Percentiles rank a stretch among this genome's conserved stretches.
These are phyloP conservation scores for Mycena vulgaris DNA, from an alignment of 768 basidiomycete genomes.

Conservation along the genomic window DNA sequence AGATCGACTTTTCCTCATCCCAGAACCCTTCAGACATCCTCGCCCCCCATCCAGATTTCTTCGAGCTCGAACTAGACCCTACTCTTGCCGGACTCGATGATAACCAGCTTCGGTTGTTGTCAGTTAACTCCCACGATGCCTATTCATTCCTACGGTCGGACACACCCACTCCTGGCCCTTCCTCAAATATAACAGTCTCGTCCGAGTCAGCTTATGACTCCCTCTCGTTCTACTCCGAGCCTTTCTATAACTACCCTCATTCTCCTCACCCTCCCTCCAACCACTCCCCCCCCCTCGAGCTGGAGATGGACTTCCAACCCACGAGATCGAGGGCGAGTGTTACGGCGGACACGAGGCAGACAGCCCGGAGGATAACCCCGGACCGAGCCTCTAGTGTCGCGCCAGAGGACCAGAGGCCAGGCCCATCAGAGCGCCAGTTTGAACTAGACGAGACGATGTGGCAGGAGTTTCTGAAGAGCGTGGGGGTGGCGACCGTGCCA, in stretches of 20 bases:
- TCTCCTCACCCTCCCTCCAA: constrained; percentile 65
- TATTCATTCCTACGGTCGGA: constrained; percentile 76
- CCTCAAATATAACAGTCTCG: constrained; percentile 84
- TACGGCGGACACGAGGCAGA: too few relatives aligned
- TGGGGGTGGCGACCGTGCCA: too few relatives aligned
- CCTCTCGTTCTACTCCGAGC: constrained; percentile 77
- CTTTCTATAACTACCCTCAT: constrained; percentile 76
- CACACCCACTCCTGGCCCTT: constrained; percentile 77
- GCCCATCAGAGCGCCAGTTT: too few relatives aligned
- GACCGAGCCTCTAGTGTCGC: too few relatives aligned
- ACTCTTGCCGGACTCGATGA: constrained; percentile 79
- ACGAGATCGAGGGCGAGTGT: too few relatives aligned
- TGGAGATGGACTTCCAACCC: constrained; percentile 81
- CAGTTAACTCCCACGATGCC: constrained; percentile 75
- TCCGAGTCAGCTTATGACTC: constrained; percentile 85
- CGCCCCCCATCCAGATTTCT: constrained; percentile 85
- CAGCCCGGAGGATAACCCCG: too few relatives aligned
- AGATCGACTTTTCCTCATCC: constrained; percentile 74
- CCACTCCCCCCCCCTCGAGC: constrained; percentile 74
- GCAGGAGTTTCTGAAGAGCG: too few relatives aligned
- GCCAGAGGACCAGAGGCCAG: too few relatives aligned
- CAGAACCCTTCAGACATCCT: constrained; percentile 76
- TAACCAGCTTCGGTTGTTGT: constrained; percentile 71
- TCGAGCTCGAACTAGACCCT: constrained; percentile 86
- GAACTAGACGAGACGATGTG: too few relatives aligned